Evolutionary conservation across 1,139 yeast genomes (phyloP), one percentile per base, ranked within the genome.

Genomic region (Blastobotrys persicus): DNA sequence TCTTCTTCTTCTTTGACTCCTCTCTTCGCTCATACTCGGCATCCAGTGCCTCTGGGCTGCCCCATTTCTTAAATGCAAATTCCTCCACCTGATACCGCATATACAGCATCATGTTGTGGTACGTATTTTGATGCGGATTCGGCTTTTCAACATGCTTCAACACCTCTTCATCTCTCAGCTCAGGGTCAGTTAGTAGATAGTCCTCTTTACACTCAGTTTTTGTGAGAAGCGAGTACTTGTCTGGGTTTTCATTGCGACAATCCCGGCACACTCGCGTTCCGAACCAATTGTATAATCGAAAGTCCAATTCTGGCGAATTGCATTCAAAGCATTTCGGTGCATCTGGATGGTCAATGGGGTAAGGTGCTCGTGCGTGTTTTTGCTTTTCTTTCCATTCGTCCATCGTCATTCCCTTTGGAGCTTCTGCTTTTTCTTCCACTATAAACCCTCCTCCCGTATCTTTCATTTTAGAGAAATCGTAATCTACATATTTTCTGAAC

Each of bases 141-240:
- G 96, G 91, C 59, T 91, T 87, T 57, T 89, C 96, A 53, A 91
- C 72, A 56, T 94, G 79, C 5, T 86, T 85, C 54, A 94, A 73
- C 26, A 89, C 68, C 1, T 70, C 73, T 2, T 68, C 69, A 65
- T 94, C 98, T 47, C 80, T 77, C 37, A 94, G 73, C 65, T 94
- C 98, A 0, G 97, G 94, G 51, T 92, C 98, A 0, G 98, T 92
- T 34, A 92, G 67, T 42, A 92, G 76, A 63, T 94, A 94, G 68
- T 94, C 99, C 58, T 87, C 94, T 46, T 83, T 80, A 66, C 97
- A 88, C 68, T 94, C 99, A 0, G 99, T 94, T 68, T 94, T 94
- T 9, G 98, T 94, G 46, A 94, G 70, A 31, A 94, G 68, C 0
- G 98, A 80, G 63, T 91, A 94, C 63, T 92, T 92, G 45, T 94